Evolutionary conservation across 768 basidiomycete species (phyloP), one percentile per base, ranked within the genome.

Genomic region (Termitomyces sp.): DNA sequence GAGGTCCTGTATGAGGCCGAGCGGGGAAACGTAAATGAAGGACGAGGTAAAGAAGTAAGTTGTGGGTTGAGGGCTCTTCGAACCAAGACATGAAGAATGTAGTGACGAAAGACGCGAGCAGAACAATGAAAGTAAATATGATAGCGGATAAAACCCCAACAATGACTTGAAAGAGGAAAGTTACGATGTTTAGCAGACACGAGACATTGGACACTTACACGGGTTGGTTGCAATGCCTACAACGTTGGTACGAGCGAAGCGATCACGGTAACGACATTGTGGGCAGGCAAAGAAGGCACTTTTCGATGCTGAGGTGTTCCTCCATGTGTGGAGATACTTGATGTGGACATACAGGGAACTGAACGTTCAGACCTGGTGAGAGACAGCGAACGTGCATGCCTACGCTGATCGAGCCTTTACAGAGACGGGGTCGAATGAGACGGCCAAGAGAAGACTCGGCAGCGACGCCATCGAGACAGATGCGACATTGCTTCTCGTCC

Each of bases 351-450:
- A 84, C 90, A 91, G 33, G 46, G 32, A 46, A 54, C 62, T 61
- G 55, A 22, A 33, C 32, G 20, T 63, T 70, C 44, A 68, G 35
- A 28, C 7, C 16, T 22, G 16, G 55, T 53, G 48, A 46, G 43
- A 43, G 53, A 38, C 20, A 46, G 55, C 42, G 22, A 42, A 26
- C 50, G 36, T 26, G 28, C 54, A 14, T 53, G 64, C 77, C 63
- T 65, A 79, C 79, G 58, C 85, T 87, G 59, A 93, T 90, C 22
- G 87, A 86, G 44, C 92, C 92, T 60, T 82, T 85, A 70, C 89
- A 90, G 2, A 86, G 74, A 69, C 90, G 91, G 6, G 93, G 93
- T 32, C 86, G 83, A 62, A 95, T 92, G 62, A 94, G 80, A 54
- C 85, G 81, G 2, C 93, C 93, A 42, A 88, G 73, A 26, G 80